Base-by-base conservation (phyloP, 495 filamentous ascomycete genomes). In the Cercophora scortea region DNA sequence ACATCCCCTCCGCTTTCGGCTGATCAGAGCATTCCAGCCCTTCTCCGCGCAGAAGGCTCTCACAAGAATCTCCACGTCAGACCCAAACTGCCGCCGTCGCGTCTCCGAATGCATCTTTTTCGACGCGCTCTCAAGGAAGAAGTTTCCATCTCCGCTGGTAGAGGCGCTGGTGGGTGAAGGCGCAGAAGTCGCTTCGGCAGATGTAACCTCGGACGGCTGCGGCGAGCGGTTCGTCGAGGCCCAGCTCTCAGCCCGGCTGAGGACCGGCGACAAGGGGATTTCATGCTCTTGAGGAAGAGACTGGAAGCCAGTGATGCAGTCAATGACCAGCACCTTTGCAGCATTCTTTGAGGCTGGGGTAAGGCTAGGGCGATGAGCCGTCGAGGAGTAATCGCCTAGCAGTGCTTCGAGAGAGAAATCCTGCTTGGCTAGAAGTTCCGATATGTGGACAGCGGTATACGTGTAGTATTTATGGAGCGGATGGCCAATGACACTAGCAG, bases 31-130 rank as follows among this genome's bases (percentile, higher is more conserved):
- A 62, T 87, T 80, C 66, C 77, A 78, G 3, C 85, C 86, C 54
- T 74, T 79, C 52, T 85, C 78, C 3, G 85, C 80, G 58, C 86
- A 90, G 64, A 86, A 77, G 2, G 85, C 84, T 32, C 85, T 73
- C 8, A 75, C 83, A 39, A 88, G 74, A 2, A 86, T 78, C 67
- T 87, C 84, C 52, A 79, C 73, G 45, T 80, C 76, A 32, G 71
- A 75, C 8, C 78, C 72, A 56, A 68, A 80, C 62, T 68, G 81
- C 57, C 66, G 72, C 65, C 62, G 73, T 59, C 61, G 75, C 45
- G 61, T 79, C 63, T 64, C 79, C 42, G 60, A 78, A 55, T 66
- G 75, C 76, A 65, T 76, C 59, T 66, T 72, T n/a, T 61, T 63
- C 11, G 64, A 68, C 12, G 68, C 64, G 25, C 62, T 62, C 47